Base-by-base conservation (phyloP, 768 basidiomycete species). In the Auriscalpium microsporum region DNA sequence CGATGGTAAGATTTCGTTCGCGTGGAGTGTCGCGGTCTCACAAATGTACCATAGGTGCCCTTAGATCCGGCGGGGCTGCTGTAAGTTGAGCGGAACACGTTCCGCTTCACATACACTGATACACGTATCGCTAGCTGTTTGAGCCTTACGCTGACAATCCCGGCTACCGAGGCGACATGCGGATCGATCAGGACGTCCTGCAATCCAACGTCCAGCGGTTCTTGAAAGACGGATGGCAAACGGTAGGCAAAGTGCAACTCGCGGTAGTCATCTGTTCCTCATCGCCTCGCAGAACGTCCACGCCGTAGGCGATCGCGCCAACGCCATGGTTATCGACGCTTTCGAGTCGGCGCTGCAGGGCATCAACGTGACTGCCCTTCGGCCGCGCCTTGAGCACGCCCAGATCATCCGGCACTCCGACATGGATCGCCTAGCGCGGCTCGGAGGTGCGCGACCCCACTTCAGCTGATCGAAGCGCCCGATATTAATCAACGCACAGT, bases 51-150 rank as follows among this genome's bases (percentile, higher is more conserved):
- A 21, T 55, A 88, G 87, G 92, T 55, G 94, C 93, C 34, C 72
- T 96, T 38, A 81, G 94, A 35, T 86, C 86, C n/a, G 86, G 90
- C 55, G 94, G 93, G 46, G 91, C 94, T 46, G 93, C 94, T 45
- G 86, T 87, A 71, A 68, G 75, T 64, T 33, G 23, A 14, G 8
- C 46, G 17, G 34, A 11, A 45, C 34, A 9, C 37, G 23, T 50
- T 35, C 7, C 16, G 44, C 45, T 34, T 16, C 3, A 16, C 50
- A 7, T 16, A 52, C 46, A 46, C 28, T 56, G 16, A 35, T n/a
- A 55, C 45, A 35, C 53, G 19, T 54, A 51, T 23, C 28, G 28
- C 11, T 60, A 88, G 86, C 73, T 96, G 38, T 78, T 87, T 54
- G 87, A 91, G 60, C 87, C 89, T 1, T 95, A 95, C 64, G 72